These are phyloP conservation scores for Eucalyptus viminalis DNA, from an alignment of 345 rosid genomes.

Conservation along the genomic window DNA sequence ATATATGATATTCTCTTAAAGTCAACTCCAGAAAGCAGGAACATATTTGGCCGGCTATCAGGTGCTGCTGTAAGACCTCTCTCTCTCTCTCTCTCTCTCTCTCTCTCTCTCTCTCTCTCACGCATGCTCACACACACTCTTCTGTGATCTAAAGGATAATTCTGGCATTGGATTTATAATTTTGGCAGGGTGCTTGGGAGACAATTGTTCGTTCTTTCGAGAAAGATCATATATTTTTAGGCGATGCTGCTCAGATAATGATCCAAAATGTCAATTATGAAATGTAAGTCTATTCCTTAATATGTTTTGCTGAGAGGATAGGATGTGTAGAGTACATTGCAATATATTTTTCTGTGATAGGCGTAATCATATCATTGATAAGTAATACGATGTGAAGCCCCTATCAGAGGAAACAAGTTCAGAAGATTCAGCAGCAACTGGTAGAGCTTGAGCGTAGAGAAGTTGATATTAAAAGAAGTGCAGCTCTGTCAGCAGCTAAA, in stretches of 20 bases:
- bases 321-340: neutral
- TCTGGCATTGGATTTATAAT: neutral
- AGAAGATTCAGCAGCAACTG: slow-evolving; percentile 84
- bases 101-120: neutral
- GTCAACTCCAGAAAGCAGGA: slow-evolving; percentile 71
- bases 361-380: neutral
- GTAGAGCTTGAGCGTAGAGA: slow-evolving; percentile 90
- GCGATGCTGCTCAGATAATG: slow-evolving; percentile 91
- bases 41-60: slow-evolving; percentile 87
- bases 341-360: neutral
- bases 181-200: slow-evolving; percentile 80
- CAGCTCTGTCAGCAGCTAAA: slow-evolving; percentile 69
- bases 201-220: slow-evolving; percentile 68
- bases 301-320: neutral
- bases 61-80: slow-evolving; percentile 74
- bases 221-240: slow-evolving; percentile 82
- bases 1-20: slow-evolving; percentile 65
- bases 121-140: neutral
- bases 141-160: neutral
- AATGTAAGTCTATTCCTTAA: slow-evolving; percentile 43
- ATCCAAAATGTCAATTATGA: slow-evolving; percentile 90
- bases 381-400: slow-evolving; percentile 31
- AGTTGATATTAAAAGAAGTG: slow-evolving; percentile 80
- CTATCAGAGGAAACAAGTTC: slow-evolving; percentile 91
- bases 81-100: neutral